Evolutionary conservation across 2,329 filamentous ascomycete genomes (phyloP).

Genomic region (Pseudogymnoascus sp.): DNA sequence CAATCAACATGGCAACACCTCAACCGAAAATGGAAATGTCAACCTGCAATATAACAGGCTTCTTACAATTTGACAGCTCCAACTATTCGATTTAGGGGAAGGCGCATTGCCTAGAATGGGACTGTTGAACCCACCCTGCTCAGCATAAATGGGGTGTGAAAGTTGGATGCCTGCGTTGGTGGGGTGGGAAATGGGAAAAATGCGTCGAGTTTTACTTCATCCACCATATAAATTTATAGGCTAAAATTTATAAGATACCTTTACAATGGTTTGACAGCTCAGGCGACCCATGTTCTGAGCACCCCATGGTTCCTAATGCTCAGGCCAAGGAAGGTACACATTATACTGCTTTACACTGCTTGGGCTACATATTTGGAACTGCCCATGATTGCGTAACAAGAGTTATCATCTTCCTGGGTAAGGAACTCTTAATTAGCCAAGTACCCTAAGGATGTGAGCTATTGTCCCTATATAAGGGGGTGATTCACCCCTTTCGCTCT

Average conservation of each 20-base stretch:
- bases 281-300: neutral
- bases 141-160: neutral
- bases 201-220: neutral
- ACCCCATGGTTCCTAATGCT: neutral
- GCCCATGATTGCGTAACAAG: neutral
- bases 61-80: neutral
- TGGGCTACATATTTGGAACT: neutral
- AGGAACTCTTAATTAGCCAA: neutral
- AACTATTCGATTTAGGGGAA: neutral
- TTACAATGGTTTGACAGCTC: neutral
- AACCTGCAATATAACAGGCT: neutral
- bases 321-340: neutral
- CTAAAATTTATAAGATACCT: neutral
- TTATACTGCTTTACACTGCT: neutral
- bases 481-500: no score
- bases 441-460: neutral
- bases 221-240: neutral
- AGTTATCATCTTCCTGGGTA: neutral
- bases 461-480: neutral
- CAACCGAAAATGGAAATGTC: neutral
- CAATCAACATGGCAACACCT: neutral
- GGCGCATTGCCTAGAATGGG: neutral
- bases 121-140: neutral
- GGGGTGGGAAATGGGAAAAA: neutral
- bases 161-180: neutral